Percentiles rank a stretch among this genome's conserved stretches.
phyloP scores from a whole-genome alignment of 192 early-diverging fungal genomes.

The Pilaira anomala region DNA sequence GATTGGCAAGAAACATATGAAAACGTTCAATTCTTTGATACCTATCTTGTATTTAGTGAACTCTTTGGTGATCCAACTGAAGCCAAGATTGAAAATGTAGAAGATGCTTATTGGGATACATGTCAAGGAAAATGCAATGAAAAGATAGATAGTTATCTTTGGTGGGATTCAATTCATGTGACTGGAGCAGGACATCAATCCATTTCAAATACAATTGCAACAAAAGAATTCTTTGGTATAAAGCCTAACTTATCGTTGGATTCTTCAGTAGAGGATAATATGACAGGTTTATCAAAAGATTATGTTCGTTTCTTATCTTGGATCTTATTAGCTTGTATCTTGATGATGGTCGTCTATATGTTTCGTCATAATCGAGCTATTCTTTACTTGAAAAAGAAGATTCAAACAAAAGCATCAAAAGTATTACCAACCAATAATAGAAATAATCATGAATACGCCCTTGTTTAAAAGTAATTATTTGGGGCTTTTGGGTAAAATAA shows the following conservation, averaged over 20 bases:
- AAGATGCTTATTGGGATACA: constrained; percentile 34
- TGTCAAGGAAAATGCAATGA: constrained; percentile 33
- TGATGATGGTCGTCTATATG: background rate
- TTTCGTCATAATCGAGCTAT: background rate
- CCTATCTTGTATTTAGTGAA: constrained; percentile 21
- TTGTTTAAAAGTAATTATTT: constrained; percentile 1
- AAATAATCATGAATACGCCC: constrained; percentile 6
- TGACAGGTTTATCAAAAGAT: background rate
- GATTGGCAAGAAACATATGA: constrained; percentile 17
- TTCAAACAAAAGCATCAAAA: constrained; percentile 1
- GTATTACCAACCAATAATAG: constrained; percentile 2
- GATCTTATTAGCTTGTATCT: background rate
- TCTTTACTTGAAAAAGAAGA: background rate
- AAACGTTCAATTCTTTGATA: constrained; percentile 13
- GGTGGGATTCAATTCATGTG: constrained; percentile 37
- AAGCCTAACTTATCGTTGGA: background rate
- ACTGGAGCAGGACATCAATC: constrained; percentile 31
- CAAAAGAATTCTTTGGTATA: background rate
- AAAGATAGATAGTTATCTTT: constrained; percentile 31
- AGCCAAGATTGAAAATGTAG: constrained; percentile 23
- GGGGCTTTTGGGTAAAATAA: no score
- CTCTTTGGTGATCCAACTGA: constrained; percentile 21
- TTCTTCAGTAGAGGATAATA: background rate
- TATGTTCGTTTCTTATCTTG: background rate
- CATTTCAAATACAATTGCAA: constrained; percentile 8